Base-by-base conservation (phyloP, 2,329 filamentous ascomycete species). In the Diaporthe sp. region DNA sequence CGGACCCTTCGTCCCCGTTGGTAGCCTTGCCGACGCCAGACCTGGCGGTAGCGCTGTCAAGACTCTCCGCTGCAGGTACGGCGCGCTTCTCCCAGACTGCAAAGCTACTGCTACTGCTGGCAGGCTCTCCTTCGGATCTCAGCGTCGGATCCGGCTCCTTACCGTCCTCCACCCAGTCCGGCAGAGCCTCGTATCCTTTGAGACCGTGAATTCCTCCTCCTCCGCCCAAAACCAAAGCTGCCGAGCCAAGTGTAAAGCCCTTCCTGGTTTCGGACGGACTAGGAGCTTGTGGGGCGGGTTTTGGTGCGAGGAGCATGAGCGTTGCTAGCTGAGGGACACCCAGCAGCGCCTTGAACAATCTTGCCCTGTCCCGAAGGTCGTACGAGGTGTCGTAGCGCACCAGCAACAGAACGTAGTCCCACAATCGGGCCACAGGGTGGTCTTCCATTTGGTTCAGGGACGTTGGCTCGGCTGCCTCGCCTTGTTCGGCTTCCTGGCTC, bases 381-480 rank as follows among this genome's bases (percentile, higher is more conserved):
- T 97, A 99, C 0, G 96, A 98, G 0, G 93, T 94, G 79, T 98
- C 97, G 82, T 98, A 99, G 75, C 97, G 92, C 42, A 94, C 94
- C 1, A 99, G 90, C 1, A 96, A 89, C 37, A 97, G 88, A 30
- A 94, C 91, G 79, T 99, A 97, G 39, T 93, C 90, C 92, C 95
- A 99, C 2, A 99, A 86, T 3, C 92, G 88, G 39, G 91, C 90
- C 70, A 97, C 92, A 0, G 93, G 91, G 78, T 98, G 92, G 7
- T 88, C 85, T 42, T 86, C 87, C 50, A 86, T 81, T n/a, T 82
- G 82, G 3, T 81, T 79, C 12, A 77, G 78, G 50, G 73, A 80
- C 77, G 65, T 84, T 80, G 61, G 82, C 79, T 59, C 77, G 32
- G 44, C 72, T 37, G 73, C 65, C 6, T 82, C 80, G 12, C 82